Percentiles rank a stretch among this genome's conserved stretches.
Evolutionary conservation across 2,329 filamentous ascomycete genomes (phyloP).

Genomic region (Lachnellula suecica): DNA sequence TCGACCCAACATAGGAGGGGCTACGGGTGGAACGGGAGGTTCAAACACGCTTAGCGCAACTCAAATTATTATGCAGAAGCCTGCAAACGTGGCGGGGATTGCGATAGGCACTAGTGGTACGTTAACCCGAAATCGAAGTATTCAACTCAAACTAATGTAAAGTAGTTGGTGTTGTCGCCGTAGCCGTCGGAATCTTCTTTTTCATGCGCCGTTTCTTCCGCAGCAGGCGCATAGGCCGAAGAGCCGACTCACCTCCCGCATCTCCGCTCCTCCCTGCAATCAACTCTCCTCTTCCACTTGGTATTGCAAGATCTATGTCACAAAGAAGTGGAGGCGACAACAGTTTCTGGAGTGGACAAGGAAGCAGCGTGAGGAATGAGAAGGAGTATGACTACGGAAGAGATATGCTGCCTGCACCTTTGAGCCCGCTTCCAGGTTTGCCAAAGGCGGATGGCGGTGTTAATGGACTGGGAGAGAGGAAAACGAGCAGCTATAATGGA

Average conservation of each 20-base stretch:
- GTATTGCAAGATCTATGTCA: constrained; percentile 16
- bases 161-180: constrained; percentile 11
- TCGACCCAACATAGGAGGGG: background rate
- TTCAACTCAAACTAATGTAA: background rate
- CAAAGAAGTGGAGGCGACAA: constrained; percentile 8
- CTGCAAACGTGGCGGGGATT: constrained; percentile 1
- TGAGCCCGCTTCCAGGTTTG: constrained; percentile 8
- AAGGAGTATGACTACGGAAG: background rate
- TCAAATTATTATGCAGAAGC: background rate
- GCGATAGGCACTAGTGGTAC: constrained; percentile 13
- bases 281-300: constrained; percentile 9
- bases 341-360: constrained; percentile 2
- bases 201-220: constrained; percentile 16
- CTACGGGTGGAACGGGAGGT: constrained; percentile 3
- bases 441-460: background rate
- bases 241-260: constrained; percentile 14
- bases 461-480: background rate
- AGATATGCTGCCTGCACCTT: background rate
- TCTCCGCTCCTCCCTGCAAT: constrained; percentile 14
- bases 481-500: background rate
- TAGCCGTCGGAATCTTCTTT: constrained; percentile 17
- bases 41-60: background rate
- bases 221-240: constrained; percentile 10
- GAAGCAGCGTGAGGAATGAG: background rate
- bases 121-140: background rate